These are phyloP conservation scores for Posidonia oceanica DNA, from an alignment of 116 monocot species.

Conservation along the genomic window DNA sequence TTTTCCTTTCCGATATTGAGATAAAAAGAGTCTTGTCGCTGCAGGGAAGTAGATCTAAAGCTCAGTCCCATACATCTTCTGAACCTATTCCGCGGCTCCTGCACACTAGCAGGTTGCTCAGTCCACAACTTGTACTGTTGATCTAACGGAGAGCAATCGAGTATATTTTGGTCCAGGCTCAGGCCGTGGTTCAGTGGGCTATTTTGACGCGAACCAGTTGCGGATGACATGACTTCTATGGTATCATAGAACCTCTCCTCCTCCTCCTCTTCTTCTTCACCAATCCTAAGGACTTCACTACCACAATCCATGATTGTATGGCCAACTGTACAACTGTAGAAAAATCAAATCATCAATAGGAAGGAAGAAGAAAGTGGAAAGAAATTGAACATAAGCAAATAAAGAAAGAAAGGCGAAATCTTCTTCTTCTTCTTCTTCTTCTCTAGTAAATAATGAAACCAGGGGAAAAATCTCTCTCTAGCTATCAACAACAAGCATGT, in stretches of 20 bases:
- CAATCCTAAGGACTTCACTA: too few species aligned
- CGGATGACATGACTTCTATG: conserved; percentile 44
- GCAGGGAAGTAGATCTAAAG: background rate
- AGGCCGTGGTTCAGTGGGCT: background rate
- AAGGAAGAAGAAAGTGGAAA: too few species aligned
- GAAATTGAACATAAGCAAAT: too few species aligned
- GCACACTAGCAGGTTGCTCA: conserved; percentile 26
- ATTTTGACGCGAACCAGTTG: conserved; percentile 19
- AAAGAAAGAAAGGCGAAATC: too few species aligned
- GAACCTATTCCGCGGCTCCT: conserved; percentile 38
- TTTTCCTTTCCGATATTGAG: too few species aligned
- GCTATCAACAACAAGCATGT: too few species aligned
- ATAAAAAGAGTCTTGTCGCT: background rate
- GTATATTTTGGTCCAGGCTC: background rate
- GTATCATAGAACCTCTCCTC: conserved; percentile 64
- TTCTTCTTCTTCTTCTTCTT: too few species aligned
- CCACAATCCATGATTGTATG: background rate
- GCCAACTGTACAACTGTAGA: too few species aligned
- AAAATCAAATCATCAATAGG: too few species aligned
- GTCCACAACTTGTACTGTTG: conserved; percentile 24
- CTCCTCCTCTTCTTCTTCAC: conserved; percentile 26
- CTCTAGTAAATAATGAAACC: too few species aligned
- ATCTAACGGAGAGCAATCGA: conserved; percentile 9
- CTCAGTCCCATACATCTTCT: conserved; percentile 23
- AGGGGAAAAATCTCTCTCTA: too few species aligned